Evolutionary conservation across 371 early-diverging fungal species (phyloP).

Genomic region (Mucor saturninus): DNA sequence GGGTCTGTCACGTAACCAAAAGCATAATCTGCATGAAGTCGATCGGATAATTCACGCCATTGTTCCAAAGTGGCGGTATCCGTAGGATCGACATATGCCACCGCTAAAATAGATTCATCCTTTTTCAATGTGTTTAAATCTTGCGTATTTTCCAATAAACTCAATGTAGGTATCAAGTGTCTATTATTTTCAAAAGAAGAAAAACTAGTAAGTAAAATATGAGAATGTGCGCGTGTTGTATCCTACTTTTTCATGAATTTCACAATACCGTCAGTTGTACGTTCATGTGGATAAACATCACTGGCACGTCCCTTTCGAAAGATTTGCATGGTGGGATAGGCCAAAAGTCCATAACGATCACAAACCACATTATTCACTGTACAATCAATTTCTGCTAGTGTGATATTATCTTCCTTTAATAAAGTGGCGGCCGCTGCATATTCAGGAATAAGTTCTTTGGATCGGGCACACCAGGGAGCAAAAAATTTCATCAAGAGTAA

Average conservation of each 20-base stretch:
- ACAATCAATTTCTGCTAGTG: slow-evolving; percentile 94
- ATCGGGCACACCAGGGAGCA: slow-evolving; percentile 94
- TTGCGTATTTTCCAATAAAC: slow-evolving; percentile 26
- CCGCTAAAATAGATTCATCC: slow-evolving; percentile 81
- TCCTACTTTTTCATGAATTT: slow-evolving; percentile 81
- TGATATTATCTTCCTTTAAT: slow-evolving; percentile 59
- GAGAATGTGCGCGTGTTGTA: not conserved
- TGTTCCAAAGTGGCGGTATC: slow-evolving; percentile 53
- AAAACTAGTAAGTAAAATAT: not conserved
- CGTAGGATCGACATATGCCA: slow-evolving; percentile 73
- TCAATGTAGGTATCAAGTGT: slow-evolving; percentile 70
- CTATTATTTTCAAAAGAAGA: slow-evolving; percentile 18
- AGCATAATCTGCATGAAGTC: slow-evolving; percentile 70
- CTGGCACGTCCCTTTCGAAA: slow-evolving; percentile 25
- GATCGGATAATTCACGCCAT: slow-evolving; percentile 67
- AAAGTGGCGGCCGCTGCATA: slow-evolving; percentile 81
- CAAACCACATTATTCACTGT: slow-evolving; percentile 80
- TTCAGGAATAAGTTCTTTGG: slow-evolving; percentile 80
- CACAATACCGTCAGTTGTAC: slow-evolving; percentile 76
- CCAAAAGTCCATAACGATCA: slow-evolving; percentile 73
- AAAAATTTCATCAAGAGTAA: slow-evolving; percentile 90
- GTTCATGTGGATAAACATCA: slow-evolving; percentile 68
- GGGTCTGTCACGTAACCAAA: slow-evolving; percentile 73
- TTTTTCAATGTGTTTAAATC: slow-evolving; percentile 67
- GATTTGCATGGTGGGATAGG: slow-evolving; percentile 62